A percentile compares a stretch with the other conserved stretches of the same genome.
Evolutionary conservation across 495 filamentous ascomycete genomes (phyloP).

Genomic region (Cetradonia linearis): DNA sequence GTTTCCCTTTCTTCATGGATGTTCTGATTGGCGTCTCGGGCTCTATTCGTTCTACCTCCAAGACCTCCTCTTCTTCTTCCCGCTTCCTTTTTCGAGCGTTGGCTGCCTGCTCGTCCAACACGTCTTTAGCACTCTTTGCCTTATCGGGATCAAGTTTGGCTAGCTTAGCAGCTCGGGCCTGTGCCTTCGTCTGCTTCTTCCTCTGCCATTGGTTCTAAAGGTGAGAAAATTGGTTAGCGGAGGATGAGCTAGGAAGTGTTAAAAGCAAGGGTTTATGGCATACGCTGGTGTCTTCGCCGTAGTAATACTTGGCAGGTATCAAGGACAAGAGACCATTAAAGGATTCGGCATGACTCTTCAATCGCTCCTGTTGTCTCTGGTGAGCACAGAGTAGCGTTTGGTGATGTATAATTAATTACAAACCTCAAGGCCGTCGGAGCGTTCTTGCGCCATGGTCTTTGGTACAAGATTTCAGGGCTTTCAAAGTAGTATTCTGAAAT

Average conservation of each 20-base stretch:
- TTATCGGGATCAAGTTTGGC: slow-evolving; percentile 82
- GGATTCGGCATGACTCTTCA: slow-evolving; percentile 72
- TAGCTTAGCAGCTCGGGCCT: slow-evolving; percentile 62
- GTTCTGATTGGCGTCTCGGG: slow-evolving; percentile 38
- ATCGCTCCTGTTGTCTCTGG: slow-evolving; percentile 54
- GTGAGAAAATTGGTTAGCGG: slow-evolving; percentile 7
- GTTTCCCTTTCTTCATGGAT: slow-evolving; percentile 27
- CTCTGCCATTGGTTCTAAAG: slow-evolving; percentile 71
- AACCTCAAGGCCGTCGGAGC: slow-evolving; percentile 19
- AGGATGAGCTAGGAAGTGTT: slow-evolving; percentile 5
- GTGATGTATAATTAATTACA: neutral
- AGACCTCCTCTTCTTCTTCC: slow-evolving; percentile 37
- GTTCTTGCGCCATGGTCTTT: slow-evolving; percentile 11
- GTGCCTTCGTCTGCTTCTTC: slow-evolving; percentile 79
- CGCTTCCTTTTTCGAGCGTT: slow-evolving; percentile 52
- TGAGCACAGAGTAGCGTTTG: neutral
- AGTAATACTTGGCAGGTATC: slow-evolving; percentile 89
- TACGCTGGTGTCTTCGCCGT: slow-evolving; percentile 77
- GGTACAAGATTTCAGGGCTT: no score
- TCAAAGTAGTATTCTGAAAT: neutral
- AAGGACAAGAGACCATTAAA: slow-evolving; percentile 88
- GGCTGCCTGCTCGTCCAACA: slow-evolving; percentile 66
- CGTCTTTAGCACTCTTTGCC: slow-evolving; percentile 69
- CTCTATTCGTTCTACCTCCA: slow-evolving; percentile 36
- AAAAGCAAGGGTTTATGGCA: slow-evolving; percentile 31